Conservation (phyloP, 192 early-diverging fungal species). For the Podila minutissima region DNA sequence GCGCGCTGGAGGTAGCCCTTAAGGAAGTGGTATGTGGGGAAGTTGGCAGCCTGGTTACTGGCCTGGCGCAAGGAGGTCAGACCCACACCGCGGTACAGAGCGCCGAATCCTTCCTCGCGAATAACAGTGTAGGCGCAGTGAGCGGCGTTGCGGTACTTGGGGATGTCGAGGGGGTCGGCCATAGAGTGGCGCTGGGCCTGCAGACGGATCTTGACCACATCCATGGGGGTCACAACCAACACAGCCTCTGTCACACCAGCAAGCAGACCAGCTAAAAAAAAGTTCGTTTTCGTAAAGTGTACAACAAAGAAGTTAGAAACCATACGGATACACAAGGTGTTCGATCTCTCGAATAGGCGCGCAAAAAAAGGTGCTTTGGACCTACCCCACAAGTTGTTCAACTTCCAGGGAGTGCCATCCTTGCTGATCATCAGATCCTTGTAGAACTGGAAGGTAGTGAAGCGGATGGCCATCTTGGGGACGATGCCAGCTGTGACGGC, state of each 20-base stretch:
- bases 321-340: not conserved
- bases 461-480: slow-evolving; percentile 99
- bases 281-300: slow-evolving; percentile 87
- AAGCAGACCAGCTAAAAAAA: slow-evolving; percentile 84
- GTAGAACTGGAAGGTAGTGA: slow-evolving; percentile 95
- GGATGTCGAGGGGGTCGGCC: slow-evolving; percentile 94
- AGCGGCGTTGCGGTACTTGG: slow-evolving; percentile 95
- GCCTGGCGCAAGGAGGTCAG: slow-evolving; percentile 95
- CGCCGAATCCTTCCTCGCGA: slow-evolving; percentile 86
- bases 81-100: slow-evolving; percentile 94
- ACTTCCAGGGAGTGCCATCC: slow-evolving; percentile 80
- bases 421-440: slow-evolving; percentile 79
- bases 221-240: slow-evolving; percentile 97
- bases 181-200: slow-evolving; percentile 97
- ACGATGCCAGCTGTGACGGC: slow-evolving; percentile 97
- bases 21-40: slow-evolving; percentile 94
- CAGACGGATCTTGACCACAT: slow-evolving; percentile 98
- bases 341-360: not conserved
- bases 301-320: slow-evolving; percentile 88
- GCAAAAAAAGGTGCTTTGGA: not conserved
- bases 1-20: slow-evolving; percentile 74
- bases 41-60: slow-evolving; percentile 99
- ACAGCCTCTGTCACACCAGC: slow-evolving; percentile 96
- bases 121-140: slow-evolving; percentile 93
- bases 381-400: slow-evolving; percentile 51